These are phyloP conservation scores for Leccinum barrowsii DNA, from an alignment of 768 basidiomycete species.

Conservation along the genomic window DNA sequence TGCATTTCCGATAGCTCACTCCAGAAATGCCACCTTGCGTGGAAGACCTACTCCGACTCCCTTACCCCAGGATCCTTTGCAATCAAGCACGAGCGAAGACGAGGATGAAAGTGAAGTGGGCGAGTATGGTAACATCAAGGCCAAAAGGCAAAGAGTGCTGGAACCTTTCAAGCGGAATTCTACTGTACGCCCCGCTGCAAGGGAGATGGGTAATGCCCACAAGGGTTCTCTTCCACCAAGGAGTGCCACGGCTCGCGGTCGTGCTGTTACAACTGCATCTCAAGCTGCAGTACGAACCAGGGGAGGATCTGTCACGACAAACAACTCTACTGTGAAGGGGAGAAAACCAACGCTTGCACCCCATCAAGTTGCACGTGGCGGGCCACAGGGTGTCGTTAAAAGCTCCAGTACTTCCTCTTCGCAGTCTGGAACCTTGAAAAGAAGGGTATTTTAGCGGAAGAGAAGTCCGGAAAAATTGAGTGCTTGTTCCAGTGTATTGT, in stretches of 20 bases:
- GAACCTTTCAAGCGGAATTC: slow-evolving; percentile 24
- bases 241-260: slow-evolving; percentile 7
- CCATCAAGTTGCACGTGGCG: slow-evolving; percentile 11
- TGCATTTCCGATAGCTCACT: slow-evolving; percentile 6
- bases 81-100: slow-evolving; percentile 23
- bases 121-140: slow-evolving; percentile 6
- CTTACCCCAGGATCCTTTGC: slow-evolving; percentile 10
- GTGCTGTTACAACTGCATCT: slow-evolving; percentile 7
- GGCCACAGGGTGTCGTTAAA: slow-evolving; percentile 13
- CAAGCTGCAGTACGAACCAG: slow-evolving; percentile 10
- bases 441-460: slow-evolving; percentile 14
- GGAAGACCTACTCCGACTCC: slow-evolving; percentile 13
- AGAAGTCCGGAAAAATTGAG: background rate
- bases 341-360: slow-evolving; percentile 9
- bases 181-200: slow-evolving; percentile 23
- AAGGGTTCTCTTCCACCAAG: slow-evolving; percentile 13
- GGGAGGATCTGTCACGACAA: slow-evolving; percentile 8
- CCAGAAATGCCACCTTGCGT: slow-evolving; percentile 26
- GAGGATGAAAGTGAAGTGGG: slow-evolving; percentile 16
- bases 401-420: slow-evolving; percentile 26
- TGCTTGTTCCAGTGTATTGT: slow-evolving; percentile 15
- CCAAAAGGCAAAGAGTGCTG: slow-evolving; percentile 28
- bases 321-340: slow-evolving; percentile 9
- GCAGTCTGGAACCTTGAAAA: slow-evolving; percentile 23
- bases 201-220: slow-evolving; percentile 11